Evolutionary conservation across 2,329 filamentous ascomycete species (phyloP).

Genomic region (Aquanectria penicillioides): DNA sequence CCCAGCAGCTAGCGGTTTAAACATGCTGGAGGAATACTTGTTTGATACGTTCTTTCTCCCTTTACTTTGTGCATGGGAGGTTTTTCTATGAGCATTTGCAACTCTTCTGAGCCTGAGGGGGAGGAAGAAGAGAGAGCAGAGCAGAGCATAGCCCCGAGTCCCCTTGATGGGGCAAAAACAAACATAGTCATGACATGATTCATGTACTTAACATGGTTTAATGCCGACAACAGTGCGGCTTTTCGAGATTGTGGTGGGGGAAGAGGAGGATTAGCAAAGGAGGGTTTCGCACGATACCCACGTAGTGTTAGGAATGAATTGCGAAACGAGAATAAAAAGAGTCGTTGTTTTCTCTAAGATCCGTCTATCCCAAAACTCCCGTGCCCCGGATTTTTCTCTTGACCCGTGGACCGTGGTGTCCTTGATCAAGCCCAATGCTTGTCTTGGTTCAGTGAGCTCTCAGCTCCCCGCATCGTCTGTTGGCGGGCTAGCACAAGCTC

Average conservation of each 20-base stretch:
- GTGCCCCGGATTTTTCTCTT: background rate
- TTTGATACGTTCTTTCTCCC: constrained; percentile 38
- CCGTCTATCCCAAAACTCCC: constrained; percentile 39
- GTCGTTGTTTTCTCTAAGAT: constrained; percentile 32
- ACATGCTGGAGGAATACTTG: constrained; percentile 13
- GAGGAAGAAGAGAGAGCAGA: constrained; percentile 31
- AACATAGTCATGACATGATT: constrained; percentile 14
- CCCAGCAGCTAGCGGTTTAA: constrained; percentile 65
- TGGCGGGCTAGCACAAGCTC: constrained; percentile 19
- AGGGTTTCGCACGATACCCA: constrained; percentile 38
- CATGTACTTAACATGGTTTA: constrained; percentile 21
- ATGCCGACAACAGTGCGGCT: constrained; percentile 10
- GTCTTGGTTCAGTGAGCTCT: no score
- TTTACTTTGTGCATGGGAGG: constrained; percentile 32
- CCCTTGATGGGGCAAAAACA: constrained; percentile 22
- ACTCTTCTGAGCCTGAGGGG: constrained; percentile 25
- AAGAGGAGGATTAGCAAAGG: constrained; percentile 1
- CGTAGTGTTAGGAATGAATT: constrained; percentile 29
- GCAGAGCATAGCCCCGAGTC: constrained; percentile 17
- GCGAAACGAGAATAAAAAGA: constrained; percentile 32
- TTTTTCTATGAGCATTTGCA: constrained; percentile 28
- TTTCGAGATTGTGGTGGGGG: constrained; percentile 1
- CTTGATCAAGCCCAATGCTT: background rate
- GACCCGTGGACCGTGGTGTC: background rate
- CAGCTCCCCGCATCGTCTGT: no score